A percentile compares a stretch with the other conserved stretches of the same genome.
Evolutionary conservation across 352 stramenopile species (phyloP).

Genomic region (Pythium phragmitis): DNA sequence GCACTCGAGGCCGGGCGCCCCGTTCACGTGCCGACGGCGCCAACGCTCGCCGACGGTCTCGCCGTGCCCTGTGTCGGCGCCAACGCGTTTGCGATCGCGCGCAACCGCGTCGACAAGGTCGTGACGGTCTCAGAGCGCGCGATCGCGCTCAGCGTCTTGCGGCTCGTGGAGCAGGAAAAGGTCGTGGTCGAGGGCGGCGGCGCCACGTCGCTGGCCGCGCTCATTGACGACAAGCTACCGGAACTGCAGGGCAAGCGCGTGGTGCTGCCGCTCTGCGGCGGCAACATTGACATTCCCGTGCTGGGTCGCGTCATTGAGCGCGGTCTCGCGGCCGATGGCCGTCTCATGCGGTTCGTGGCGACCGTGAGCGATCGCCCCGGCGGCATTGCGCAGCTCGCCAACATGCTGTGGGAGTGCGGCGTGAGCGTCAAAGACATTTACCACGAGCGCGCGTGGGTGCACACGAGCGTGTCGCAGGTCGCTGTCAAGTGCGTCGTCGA

Average conservation of each 20-base stretch:
- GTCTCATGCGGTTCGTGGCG: constrained; percentile 95
- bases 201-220: constrained; percentile 90
- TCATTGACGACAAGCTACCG: constrained; percentile 93
- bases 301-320: constrained; percentile 95
- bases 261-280: constrained; percentile 95
- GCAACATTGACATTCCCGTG: constrained; percentile 97
- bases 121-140: constrained; percentile 93
- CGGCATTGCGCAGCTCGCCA: constrained; percentile 92
- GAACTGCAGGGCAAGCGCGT: constrained; percentile 94
- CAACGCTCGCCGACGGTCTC: constrained; percentile 94
- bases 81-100: constrained; percentile 94
- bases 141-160: constrained; percentile 95
- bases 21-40: constrained; percentile 84
- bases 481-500: constrained; percentile 96
- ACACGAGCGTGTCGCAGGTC: constrained; percentile 94
- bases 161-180: constrained; percentile 98
- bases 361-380: constrained; percentile 96
- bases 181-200: constrained; percentile 96
- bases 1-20: constrained; percentile 90
- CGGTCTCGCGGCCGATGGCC: constrained; percentile 95
- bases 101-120: constrained; percentile 92
- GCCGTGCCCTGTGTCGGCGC: constrained; percentile 93
- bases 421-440: constrained; percentile 97
- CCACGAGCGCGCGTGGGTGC: constrained; percentile 96
- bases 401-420: constrained; percentile 85